Base-by-base conservation (phyloP, 345 rosid genomes). In the Gossypium sturtianum region DNA sequence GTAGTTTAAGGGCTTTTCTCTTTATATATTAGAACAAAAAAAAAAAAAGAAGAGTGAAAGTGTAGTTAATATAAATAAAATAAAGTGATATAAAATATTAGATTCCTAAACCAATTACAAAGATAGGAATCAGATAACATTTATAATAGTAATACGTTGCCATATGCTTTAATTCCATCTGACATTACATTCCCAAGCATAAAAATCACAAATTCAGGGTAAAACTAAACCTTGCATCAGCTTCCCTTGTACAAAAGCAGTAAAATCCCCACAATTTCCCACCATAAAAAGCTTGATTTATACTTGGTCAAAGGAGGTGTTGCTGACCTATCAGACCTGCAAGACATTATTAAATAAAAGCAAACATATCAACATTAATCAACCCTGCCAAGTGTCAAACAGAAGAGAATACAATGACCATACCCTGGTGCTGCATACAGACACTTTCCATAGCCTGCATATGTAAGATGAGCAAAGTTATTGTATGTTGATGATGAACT, bases 171-270 rank as follows among this genome's bases (percentile, higher is more conserved):
- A 1, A 10, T 48, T 54, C 54, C 4, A 17, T 17, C 68, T 54
- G 45, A 34, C 12, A 9, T 63, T 13, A 27, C 12, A 23, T 56
- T 79, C 17, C 2, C 12, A 52, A 4, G 75, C 57, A 70, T 65
- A 34, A 34, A 52, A 52, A 52, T 17, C 57, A 17, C 57, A 52
- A 52, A 61, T 34, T 34, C 7, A 34, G 41, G 41, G 41, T 34
- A 34, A 34, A 34, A 34, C 7, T 4, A 34, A 34, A 34, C 41
- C 41, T 34, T 34, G 6, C n/a, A 65, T 80, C 82, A 87, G 78
- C 87, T 81, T 82, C 83, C 75, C 78, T 77, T 44, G 82, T 81
- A 85, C 78, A 85, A 79, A 75, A 87, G 83, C 52, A 87, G 60
- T 61, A 83, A 78, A 74, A 83, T 54, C 73, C 84, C 90, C 1